phyloP scores from a whole-genome alignment of 2,329 filamentous ascomycete genomes.

The Cladosporium sp. region DNA sequence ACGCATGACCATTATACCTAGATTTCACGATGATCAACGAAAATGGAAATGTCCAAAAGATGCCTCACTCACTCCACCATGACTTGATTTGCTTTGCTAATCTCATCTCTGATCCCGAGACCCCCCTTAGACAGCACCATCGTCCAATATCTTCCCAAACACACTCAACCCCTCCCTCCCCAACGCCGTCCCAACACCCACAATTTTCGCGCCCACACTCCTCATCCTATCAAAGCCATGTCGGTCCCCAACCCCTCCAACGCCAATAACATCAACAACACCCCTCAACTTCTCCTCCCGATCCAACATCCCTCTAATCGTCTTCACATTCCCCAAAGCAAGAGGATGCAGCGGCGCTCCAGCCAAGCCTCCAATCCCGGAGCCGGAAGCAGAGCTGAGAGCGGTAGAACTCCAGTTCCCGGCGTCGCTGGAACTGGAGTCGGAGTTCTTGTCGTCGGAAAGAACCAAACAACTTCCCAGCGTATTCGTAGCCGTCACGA shows the following conservation, averaged over 20 bases:
- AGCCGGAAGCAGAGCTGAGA: constrained; percentile 50
- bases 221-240: constrained; percentile 63
- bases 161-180: constrained; percentile 59
- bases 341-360: constrained; percentile 69
- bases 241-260: constrained; percentile 66
- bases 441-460: background rate
- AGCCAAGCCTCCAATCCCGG: constrained; percentile 66
- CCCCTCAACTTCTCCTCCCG: constrained; percentile 43
- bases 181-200: constrained; percentile 66
- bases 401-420: constrained; percentile 24
- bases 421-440: constrained; percentile 14
- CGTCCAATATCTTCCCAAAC: constrained; percentile 54
- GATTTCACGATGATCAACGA: background rate
- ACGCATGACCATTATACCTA: background rate
- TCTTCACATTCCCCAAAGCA: constrained; percentile 70
- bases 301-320: constrained; percentile 59
- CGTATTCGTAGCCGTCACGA: constrained; percentile 72
- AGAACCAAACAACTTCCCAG: constrained; percentile 65
- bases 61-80: background rate
- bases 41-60: background rate
- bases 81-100: too few species aligned
- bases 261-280: constrained; percentile 66
- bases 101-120: background rate
- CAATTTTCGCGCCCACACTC: constrained; percentile 60
- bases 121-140: background rate